These are phyloP conservation scores for Scalesia atractyloides DNA, from an alignment of 129 eudicot species.

Conservation along the genomic window DNA sequence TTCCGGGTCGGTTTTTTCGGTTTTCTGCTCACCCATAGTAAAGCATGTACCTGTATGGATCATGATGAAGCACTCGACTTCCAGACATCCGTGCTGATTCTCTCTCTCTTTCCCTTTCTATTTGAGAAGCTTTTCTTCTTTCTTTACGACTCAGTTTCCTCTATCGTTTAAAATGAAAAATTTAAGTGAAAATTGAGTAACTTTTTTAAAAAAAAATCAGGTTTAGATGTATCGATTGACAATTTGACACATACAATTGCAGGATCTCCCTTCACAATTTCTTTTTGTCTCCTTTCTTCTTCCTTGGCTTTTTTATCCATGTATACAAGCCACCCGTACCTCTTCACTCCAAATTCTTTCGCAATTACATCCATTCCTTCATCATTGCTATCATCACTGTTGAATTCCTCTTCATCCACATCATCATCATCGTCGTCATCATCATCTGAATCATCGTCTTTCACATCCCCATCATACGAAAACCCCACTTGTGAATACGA, in stretches of 20 bases:
- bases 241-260: conserved; percentile 63
- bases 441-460: conserved; percentile 77
- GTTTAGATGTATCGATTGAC: background rate
- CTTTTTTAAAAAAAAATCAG: background rate
- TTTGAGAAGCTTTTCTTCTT: conserved; percentile 92
- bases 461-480: conserved; percentile 85
- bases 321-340: conserved; percentile 97
- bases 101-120: conserved; percentile 88
- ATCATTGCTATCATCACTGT: conserved; percentile 97
- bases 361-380: conserved; percentile 96
- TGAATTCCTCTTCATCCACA: conserved; percentile 87
- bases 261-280: conserved; percentile 96
- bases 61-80: conserved; percentile 76
- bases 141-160: conserved; percentile 98
- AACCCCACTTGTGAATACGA: conserved; percentile 94
- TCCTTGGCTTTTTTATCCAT: conserved; percentile 98
- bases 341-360: conserved; percentile 94
- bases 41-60: conserved; percentile 74
- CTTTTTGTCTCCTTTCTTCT: conserved; percentile 94
- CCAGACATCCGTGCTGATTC: conserved; percentile 77
- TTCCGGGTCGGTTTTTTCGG: no score
- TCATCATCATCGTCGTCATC: conserved; percentile 87
- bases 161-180: conserved; percentile 39
- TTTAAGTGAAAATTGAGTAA: background rate
- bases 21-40: no score